Evolutionary conservation across 2,329 filamentous ascomycete genomes (phyloP), one percentile per base, ranked within the genome.

Genomic region (Diaporthe longicolla): DNA sequence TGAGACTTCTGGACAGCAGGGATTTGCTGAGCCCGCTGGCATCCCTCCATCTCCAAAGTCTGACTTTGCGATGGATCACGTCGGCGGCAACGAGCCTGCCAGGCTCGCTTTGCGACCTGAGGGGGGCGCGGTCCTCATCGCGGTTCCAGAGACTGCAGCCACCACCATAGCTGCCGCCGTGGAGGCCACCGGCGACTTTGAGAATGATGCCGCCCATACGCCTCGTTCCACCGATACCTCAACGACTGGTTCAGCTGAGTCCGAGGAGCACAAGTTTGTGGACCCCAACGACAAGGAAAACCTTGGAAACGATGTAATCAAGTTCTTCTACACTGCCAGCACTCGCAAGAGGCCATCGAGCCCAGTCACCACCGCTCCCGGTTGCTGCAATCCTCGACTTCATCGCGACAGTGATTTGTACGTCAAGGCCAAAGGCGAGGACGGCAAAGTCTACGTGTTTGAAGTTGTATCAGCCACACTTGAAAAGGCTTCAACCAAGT

Each of bases 401-500:
- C 55, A 57, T 55, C 26, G 21, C 15, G 55, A 70, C 37, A 72
- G 69, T 43, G 75, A 76, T 37, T 71, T 76, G 19, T 76, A 73
- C 61, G 45, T 76, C 55, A 70, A 75, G 55, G 58, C 71, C n/a
- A 71, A 55, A 40, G 68, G 57, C 19, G 29, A 45, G 24, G 45
- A 55, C 26, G 75, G 73, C 15, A 68, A 50, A 19, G 15, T 35
- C 35, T 71, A 57, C n/a, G 58, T 75, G 4, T 75, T 76, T n/a
- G 70, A 76, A 24, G 75, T 76, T 26, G 71, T 71, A 19, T 70
- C 73, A 8, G 29, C 55, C n/a, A 58, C 45, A 21, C 70, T 76
- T 19, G 75, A 68, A 11, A 74, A 74, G 4, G 65, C 66, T 7
- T 76, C 75, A 13, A 54, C 52, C 6, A 71, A 71, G 32, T 74